A percentile compares a stretch with the other conserved stretches of the same genome.
These are phyloP conservation scores for Penicillium sp. DNA, from an alignment of 2,329 filamentous ascomycete genomes.

Conservation along the genomic window DNA sequence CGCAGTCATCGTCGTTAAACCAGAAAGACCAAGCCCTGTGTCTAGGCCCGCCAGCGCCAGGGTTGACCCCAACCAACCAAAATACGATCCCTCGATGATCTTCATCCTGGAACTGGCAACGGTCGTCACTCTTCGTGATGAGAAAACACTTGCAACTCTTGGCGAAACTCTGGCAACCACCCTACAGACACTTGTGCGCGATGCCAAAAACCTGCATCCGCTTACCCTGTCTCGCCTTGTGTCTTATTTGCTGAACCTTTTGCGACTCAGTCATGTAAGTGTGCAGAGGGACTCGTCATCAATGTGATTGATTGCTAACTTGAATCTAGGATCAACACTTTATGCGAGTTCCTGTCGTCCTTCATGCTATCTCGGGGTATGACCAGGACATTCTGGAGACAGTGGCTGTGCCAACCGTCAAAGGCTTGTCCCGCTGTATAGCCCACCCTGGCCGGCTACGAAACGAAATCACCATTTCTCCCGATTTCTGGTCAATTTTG, in stretches of 20 bases:
- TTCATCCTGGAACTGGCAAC: constrained; percentile 92
- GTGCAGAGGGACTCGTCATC: not conserved
- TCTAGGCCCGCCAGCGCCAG: constrained; percentile 56
- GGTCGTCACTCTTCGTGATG: constrained; percentile 68
- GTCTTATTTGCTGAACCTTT: constrained; percentile 76
- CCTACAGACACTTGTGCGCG: constrained; percentile 73
- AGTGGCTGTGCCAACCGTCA: constrained; percentile 67
- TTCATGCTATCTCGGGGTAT: constrained; percentile 87
- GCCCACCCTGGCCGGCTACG: constrained; percentile 69
- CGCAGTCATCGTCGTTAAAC: constrained; percentile 80
- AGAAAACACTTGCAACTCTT: constrained; percentile 63
- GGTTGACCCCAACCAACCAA: constrained; percentile 49
- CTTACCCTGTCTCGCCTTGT: constrained; percentile 77
- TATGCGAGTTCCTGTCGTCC: constrained; percentile 80
- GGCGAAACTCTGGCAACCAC: constrained; percentile 75
- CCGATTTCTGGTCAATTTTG: constrained; percentile 93
- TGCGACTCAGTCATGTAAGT: constrained; percentile 74
- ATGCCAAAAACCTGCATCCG: constrained; percentile 70
- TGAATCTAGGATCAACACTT: constrained; percentile 70
- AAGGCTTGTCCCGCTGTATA: constrained; percentile 74
- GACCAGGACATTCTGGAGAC: constrained; percentile 70
- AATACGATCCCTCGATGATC: constrained; percentile 78
- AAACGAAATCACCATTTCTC: constrained; percentile 91
- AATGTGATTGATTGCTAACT: constrained; percentile 7
- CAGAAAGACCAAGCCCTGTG: constrained; percentile 65